Percentiles rank a stretch among this genome's conserved stretches.
Conservation (phyloP, 805 yeast genomes). For the Starmerella khaoyaiensis region DNA sequence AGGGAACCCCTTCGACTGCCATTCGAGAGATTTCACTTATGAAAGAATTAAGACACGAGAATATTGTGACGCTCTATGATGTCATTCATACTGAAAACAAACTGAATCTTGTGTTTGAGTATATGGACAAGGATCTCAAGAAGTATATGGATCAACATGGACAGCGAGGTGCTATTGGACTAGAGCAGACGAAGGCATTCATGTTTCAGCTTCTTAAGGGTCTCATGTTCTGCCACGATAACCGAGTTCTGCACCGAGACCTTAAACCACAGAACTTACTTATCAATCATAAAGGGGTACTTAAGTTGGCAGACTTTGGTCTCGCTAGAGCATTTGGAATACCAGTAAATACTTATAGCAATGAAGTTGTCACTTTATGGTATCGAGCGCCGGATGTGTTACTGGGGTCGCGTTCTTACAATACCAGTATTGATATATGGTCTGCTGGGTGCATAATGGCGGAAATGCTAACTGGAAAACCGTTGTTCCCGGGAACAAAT, state of each 20-base stretch:
- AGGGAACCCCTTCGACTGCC: constrained; percentile 98
- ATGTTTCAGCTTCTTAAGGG: constrained; percentile 91
- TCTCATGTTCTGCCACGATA: constrained; percentile 74
- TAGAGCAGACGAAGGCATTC: constrained; percentile 67
- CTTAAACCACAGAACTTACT: constrained; percentile 90
- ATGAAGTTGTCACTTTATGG: constrained; percentile 97
- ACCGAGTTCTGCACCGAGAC: constrained; percentile 68
- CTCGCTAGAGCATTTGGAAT: constrained; percentile 96
- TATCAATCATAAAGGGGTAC: constrained; percentile 77
- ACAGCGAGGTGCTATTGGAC: constrained; percentile 56
- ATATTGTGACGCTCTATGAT: constrained; percentile 83
- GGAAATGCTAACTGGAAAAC: constrained; percentile 97
- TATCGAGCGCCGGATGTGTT: constrained; percentile 95
- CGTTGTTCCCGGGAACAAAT: constrained; percentile 89
- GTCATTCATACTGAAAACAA: constrained; percentile 96
- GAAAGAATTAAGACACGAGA: constrained; percentile 89
- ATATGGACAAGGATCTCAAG: constrained; percentile 84
- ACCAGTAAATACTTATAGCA: constrained; percentile 92
- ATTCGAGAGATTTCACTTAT: constrained; percentile 89
- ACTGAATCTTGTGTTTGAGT: constrained; percentile 84
- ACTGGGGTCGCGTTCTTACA: constrained; percentile 86
- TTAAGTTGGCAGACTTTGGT: constrained; percentile 93
- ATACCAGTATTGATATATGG: constrained; percentile 97
- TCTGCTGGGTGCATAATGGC: constrained; percentile 97
- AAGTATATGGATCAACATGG: constrained; percentile 88